A percentile compares a stretch with the other conserved stretches of the same genome.
phyloP scores from a whole-genome alignment of 2,329 filamentous ascomycete genomes.

The Alternaria sp. region DNA sequence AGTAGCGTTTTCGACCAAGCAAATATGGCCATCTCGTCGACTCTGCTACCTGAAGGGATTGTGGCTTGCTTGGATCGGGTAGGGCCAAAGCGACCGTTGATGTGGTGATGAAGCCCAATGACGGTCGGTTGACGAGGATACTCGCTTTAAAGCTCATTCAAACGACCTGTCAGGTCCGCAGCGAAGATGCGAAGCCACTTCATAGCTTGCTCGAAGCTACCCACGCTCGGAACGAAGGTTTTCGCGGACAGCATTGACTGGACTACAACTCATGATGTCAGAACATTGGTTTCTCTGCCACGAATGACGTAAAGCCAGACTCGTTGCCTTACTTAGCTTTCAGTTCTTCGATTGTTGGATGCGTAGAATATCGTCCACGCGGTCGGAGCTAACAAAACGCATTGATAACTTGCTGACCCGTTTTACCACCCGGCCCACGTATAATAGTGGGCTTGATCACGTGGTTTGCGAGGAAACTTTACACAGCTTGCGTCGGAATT shows the following conservation, averaged over 20 bases:
- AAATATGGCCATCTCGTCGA: slow-evolving; percentile 77
- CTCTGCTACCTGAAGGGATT: slow-evolving; percentile 76
- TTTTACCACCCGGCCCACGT: slow-evolving; percentile 88
- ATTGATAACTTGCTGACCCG: slow-evolving; percentile 83
- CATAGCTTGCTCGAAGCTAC: slow-evolving; percentile 77
- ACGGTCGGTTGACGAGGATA: slow-evolving; percentile 81
- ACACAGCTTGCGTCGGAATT: slow-evolving; percentile 82
- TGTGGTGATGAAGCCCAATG: slow-evolving; percentile 60
- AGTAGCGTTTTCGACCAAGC: slow-evolving; percentile 79
- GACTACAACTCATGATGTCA: slow-evolving; percentile 89
- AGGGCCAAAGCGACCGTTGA: slow-evolving; percentile 53
- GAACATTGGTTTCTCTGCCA: slow-evolving; percentile 85
- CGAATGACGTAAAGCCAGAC: slow-evolving; percentile 85
- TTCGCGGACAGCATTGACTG: slow-evolving; percentile 98
- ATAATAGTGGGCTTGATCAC: slow-evolving; percentile 95
- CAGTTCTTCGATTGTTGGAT: slow-evolving; percentile 79
- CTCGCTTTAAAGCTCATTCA: slow-evolving; percentile 89
- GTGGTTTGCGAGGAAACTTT: slow-evolving; percentile 73
- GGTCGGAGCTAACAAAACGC: slow-evolving; percentile 82
- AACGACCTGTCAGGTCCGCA: slow-evolving; percentile 76
- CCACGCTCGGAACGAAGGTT: slow-evolving; percentile 87
- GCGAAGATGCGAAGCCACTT: slow-evolving; percentile 91
- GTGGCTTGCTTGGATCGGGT: slow-evolving; percentile 76
- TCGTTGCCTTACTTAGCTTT: slow-evolving; percentile 77
- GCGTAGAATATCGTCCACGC: slow-evolving; percentile 75